phyloP scores from a whole-genome alignment of 345 rosid species.

The Pelargonium nanum region DNA sequence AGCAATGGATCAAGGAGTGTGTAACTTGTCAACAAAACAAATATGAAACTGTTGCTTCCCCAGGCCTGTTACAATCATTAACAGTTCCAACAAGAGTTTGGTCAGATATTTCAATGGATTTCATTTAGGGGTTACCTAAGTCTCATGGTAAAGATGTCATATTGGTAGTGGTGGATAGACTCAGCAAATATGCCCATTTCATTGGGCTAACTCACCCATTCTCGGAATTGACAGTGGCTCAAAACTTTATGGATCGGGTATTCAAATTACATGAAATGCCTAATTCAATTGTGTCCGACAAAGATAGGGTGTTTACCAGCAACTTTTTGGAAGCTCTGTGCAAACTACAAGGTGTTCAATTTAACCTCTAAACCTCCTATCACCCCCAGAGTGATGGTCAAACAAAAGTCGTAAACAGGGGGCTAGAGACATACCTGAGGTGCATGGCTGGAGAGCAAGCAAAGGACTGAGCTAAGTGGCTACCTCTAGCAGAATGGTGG shows the following conservation, averaged over 20 bases:
- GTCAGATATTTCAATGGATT: conserved; percentile 8
- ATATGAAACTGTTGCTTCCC: neutral
- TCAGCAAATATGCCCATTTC: conserved; percentile 6
- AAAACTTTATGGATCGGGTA: neutral
- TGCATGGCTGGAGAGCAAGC: neutral
- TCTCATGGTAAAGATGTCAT: conserved; percentile 1
- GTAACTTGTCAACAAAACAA: conserved; percentile 3
- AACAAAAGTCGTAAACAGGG: neutral
- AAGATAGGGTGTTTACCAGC: neutral
- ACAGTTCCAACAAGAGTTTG: neutral
- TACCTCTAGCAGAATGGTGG: neutral
- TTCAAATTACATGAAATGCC: conserved; percentile 6
- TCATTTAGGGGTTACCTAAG: conserved; percentile 2
- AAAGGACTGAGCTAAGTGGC: neutral
- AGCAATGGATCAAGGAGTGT: neutral
- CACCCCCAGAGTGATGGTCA: too few species aligned
- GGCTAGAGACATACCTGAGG: neutral
- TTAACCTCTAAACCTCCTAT: too few species aligned
- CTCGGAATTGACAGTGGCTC: neutral
- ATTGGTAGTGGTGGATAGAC: conserved; percentile 6
- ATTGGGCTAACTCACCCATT: neutral
- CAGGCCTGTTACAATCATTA: neutral
- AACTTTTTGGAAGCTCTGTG: too few species aligned
- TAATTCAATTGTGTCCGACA: neutral
- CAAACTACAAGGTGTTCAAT: too few species aligned